Evolutionary conservation across 805 yeast genomes (phyloP).

Genomic region (Kregervanrija fluxuum): DNA sequence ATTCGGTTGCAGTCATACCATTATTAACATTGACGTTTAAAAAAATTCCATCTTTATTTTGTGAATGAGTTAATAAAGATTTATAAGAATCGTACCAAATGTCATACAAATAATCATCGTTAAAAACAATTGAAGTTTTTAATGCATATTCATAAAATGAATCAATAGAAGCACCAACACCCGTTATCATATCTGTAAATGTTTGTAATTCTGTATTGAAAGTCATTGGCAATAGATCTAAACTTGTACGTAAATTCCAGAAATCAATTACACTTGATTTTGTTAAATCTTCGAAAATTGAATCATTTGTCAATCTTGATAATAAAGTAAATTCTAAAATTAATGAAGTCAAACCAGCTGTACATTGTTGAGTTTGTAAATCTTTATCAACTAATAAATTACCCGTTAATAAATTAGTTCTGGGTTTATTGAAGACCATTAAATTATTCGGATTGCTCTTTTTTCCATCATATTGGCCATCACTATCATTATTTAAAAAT

Average conservation of each 20-base stretch:
- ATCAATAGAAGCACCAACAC: slow-evolving; percentile 88
- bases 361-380: slow-evolving; percentile 61
- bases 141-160: slow-evolving; percentile 86
- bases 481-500: slow-evolving; percentile 37
- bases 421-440: slow-evolving; percentile 56
- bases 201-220: slow-evolving; percentile 35
- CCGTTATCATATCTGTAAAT: slow-evolving; percentile 58
- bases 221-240: slow-evolving; percentile 73
- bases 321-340: slow-evolving; percentile 73
- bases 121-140: slow-evolving; percentile 67
- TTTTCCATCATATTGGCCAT: neutral
- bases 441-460: too few species aligned
- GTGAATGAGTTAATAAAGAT: slow-evolving; percentile 50
- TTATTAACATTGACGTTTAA: slow-evolving; percentile 47
- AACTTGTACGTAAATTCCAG: slow-evolving; percentile 58
- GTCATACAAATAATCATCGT: slow-evolving; percentile 41
- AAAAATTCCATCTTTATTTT: slow-evolving; percentile 27
- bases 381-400: slow-evolving; percentile 35
- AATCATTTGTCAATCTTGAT: slow-evolving; percentile 69
- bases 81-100: slow-evolving; percentile 58
- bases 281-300: slow-evolving; percentile 56
- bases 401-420: slow-evolving; percentile 62
- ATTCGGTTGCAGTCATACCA: slow-evolving; percentile 45
- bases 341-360: slow-evolving; percentile 84
- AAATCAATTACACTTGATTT: slow-evolving; percentile 56